Conservation (phyloP, 208 protist species). For the Entamoeba histolytica region DNA sequence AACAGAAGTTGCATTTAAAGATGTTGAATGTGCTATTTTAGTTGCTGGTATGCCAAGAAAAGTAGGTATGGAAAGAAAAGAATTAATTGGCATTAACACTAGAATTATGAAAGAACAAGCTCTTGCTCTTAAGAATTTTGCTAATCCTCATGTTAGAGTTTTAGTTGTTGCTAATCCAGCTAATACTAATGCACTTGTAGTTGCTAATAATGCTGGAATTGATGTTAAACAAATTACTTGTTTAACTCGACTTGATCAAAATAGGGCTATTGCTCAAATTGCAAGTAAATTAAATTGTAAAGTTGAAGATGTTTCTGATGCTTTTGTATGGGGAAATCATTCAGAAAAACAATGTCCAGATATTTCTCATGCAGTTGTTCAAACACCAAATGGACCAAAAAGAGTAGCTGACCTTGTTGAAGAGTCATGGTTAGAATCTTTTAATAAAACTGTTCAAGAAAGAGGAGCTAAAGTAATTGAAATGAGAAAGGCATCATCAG, state of each 20-base stretch:
- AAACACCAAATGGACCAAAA: conserved; percentile 32
- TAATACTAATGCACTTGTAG: conserved; percentile 26
- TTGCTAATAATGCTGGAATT: not conserved
- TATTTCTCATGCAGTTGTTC: not conserved
- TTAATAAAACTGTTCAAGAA: not conserved
- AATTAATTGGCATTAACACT: conserved; percentile 19
- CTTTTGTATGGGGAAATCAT: conserved; percentile 30
- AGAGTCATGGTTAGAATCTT: conserved; percentile 23
- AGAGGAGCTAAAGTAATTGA: conserved; percentile 67
- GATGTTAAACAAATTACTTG: conserved; percentile 14
- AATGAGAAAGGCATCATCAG: conserved; percentile 50
- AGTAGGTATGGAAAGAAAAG: conserved; percentile 22
- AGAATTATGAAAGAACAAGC: conserved; percentile 21
- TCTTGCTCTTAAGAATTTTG: not conserved
- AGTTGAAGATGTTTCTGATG: not conserved
- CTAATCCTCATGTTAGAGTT: conserved; percentile 13
- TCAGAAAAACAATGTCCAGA: conserved; percentile 1
- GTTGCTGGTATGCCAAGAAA: conserved; percentile 22
- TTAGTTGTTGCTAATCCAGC: conserved; percentile 32
- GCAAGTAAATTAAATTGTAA: not conserved
- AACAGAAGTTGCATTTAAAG: conserved; percentile 50
- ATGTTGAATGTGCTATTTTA: conserved; percentile 35
- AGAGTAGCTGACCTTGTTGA: conserved; percentile 44
- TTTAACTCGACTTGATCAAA: conserved; percentile 27
- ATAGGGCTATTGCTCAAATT: conserved; percentile 7